Evolutionary conservation across 768 basidiomycete species (phyloP), one percentile per base, ranked within the genome.

Genomic region (Dacryopinax primogenitus): DNA sequence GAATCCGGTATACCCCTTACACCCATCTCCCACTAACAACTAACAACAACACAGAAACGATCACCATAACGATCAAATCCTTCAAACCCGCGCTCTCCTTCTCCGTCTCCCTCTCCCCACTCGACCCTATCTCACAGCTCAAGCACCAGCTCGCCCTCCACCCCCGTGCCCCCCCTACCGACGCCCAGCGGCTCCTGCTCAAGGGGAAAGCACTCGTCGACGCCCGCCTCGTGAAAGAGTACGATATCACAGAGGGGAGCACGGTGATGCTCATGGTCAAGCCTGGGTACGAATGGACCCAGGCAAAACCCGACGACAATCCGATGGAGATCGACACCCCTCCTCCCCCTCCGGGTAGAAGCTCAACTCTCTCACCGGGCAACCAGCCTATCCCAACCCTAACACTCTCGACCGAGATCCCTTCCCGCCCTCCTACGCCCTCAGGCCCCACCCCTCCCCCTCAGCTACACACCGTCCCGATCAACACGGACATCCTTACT

Each of bases 151-250:
- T 98, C 65, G 82, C 86, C 15, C 78, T 85, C 12, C 37, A 69
- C 77, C 84, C 32, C 21, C 69, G 71, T 16, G 90, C 90, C 0
- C 93, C 93, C 0, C 83, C 87, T 9, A 82, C 85, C 47, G 86
- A 91, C 72, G 79, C 82, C 33, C 94, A 96, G 74, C 80, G 96
- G 1, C 82, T 97, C 16, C 79, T 99, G 12, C 79, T 96, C 63
- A 97, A 94, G 76, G 96, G 96, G 65, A 99, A 99, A 74, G 92
- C 88, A 0, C 82, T 98, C 68, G 85, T 84, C 16, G 95, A 97
- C 78, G 77, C 77, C 28, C 95, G 94, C 73, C 83, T 99, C 11
- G 77, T 98, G 39, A 87, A 88, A 72, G 96, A 98, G 74, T 99
- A 97, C 78, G 83, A 78, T 71, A 80, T 94, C 71, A 83, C 85